Evolutionary conservation across 176 grass and related monocot genomes (phyloP).

Genomic region (Alloteropsis semialata): DNA sequence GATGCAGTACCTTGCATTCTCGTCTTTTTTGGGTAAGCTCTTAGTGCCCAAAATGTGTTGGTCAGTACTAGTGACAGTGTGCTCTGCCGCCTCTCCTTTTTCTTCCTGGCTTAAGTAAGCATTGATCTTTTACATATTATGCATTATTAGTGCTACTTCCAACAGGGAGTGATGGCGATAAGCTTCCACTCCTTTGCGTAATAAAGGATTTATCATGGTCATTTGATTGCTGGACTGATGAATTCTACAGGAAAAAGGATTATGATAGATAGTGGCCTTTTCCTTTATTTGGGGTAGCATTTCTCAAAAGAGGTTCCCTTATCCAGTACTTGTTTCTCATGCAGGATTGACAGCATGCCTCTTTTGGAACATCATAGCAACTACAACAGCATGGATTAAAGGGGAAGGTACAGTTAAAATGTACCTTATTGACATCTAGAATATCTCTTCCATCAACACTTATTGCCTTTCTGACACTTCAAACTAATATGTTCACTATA

Average conservation of each 20-base stretch:
- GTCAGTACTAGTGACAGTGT: neutral
- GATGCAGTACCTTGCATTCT: conserved; percentile 89
- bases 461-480: neutral
- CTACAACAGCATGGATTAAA: conserved; percentile 91
- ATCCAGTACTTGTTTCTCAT: conserved; percentile 13
- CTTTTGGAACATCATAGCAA: conserved; percentile 89
- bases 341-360: conserved; percentile 69
- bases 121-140: neutral
- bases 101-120: neutral
- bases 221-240: conserved; percentile 8
- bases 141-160: neutral
- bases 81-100: neutral
- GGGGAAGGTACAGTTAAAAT: conserved; percentile 63
- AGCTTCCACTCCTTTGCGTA: neutral
- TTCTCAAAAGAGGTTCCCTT: neutral
- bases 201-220: conserved; percentile 1
- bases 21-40: conserved; percentile 82
- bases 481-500: conserved; percentile 19
- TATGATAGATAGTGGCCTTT: neutral
- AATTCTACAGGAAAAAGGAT: conserved; percentile 5
- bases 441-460: conserved; percentile 3
- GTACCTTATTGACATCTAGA: neutral
- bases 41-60: neutral
- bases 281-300: conserved; percentile 1
- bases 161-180: neutral